Base-by-base conservation (phyloP, 1,284 basidiomycete species). In the Taiwanofungus camphoratus region DNA sequence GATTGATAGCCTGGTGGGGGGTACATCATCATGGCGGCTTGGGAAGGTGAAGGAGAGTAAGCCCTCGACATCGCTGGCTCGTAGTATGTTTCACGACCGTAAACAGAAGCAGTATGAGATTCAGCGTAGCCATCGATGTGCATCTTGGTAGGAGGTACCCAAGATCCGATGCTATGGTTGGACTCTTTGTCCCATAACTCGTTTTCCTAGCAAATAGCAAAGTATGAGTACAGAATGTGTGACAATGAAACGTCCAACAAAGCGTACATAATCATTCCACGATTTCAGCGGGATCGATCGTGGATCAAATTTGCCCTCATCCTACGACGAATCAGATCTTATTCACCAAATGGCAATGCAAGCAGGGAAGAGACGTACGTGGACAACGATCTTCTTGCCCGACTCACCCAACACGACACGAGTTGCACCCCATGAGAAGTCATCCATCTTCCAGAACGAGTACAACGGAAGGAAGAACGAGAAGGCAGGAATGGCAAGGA, bases 391-490 rank as follows among this genome's bases (percentile, higher is more conserved):
- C 69, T 92, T 94, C 76, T 95, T 94, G 22, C 94, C 95, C 46
- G 84, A 78, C 67, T 99, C 95, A 54, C 94, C 95, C 53, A 96
- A 70, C 24, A 99, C 94, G 50, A 94, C 65, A 80, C 90, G 89
- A 16, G 93, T 96, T 36, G 79, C 77, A 79, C 96, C 96, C 96
- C 92, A 96, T 3, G 91, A 94, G 79, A 98, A 98, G 67, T 96
- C 92, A 67, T 98, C 95, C 94, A 98, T 98, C 54, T 77, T 82
- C 95, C 94, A 99, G 83, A 98, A 98, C 1, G 95, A 95, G 66
- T 97, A 97, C 16, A 97, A 68, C 1, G 94, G 95, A 30, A 98
- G 76, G 67, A 93, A 77, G 70, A 99, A 86, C 16, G 93, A 93
- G 73, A 92, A 94, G 38, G 79, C 79, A 3, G 92, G 92, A 52